Percentiles rank a stretch among this genome's conserved stretches.
phyloP scores from a whole-genome alignment of 148 eudicot genomes.

The Fagopyrum esculentum region DNA sequence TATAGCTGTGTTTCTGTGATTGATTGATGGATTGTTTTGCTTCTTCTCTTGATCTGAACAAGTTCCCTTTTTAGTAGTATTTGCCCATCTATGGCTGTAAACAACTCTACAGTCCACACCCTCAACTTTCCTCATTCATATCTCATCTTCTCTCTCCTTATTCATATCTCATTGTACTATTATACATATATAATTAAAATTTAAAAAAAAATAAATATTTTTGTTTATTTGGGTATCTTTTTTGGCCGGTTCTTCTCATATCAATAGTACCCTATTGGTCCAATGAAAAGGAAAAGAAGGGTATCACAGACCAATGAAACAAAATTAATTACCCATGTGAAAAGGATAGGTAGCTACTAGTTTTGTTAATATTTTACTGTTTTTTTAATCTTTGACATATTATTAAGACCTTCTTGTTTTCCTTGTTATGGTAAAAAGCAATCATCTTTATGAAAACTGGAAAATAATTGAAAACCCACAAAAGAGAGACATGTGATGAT shows the following conservation, averaged over 20 bases:
- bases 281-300: neutral
- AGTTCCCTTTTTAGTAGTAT: neutral
- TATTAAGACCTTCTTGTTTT: constrained; percentile 5
- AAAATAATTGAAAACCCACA: neutral
- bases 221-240: neutral
- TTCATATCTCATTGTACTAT: neutral
- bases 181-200: neutral
- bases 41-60: neutral
- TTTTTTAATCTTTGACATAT: neutral
- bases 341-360: neutral
- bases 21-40: neutral
- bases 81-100: constrained; percentile 10
- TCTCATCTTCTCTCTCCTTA: neutral
- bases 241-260: neutral
- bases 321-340: neutral
- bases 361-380: neutral
- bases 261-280: neutral
- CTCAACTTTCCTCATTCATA: constrained; percentile 3
- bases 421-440: neutral
- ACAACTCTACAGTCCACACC: neutral
- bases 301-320: neutral
- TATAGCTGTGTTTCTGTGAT: neutral
- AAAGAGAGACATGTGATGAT: constrained; percentile 1
- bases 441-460: neutral
- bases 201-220: too few species aligned